phyloP scores from a whole-genome alignment of 139 green algal genomes.

The Picochlorum sp. region DNA sequence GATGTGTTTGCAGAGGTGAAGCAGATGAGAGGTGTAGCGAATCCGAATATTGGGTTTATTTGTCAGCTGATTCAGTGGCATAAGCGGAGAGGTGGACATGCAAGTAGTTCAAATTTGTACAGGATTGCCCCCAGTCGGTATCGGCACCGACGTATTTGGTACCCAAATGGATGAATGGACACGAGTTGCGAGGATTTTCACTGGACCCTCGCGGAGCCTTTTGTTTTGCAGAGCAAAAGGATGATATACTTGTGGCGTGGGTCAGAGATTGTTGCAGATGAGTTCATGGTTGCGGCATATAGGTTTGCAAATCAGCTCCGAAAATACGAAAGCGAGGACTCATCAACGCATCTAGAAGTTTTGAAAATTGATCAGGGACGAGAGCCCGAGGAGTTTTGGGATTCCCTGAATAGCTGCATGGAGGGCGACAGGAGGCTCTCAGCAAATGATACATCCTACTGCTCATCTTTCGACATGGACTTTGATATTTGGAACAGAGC shows the following conservation, averaged over 20 bases:
- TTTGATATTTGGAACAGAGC: slow-evolving; percentile 26
- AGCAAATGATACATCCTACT: too few species aligned
- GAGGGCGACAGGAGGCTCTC: too few species aligned
- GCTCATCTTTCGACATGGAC: slow-evolving; percentile 19
- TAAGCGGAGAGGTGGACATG: slow-evolving; percentile 41
- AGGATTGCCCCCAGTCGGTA: slow-evolving; percentile 56
- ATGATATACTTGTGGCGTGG: slow-evolving; percentile 39
- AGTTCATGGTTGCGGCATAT: slow-evolving; percentile 27
- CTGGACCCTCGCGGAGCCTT: slow-evolving; percentile 60
- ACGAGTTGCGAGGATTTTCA: slow-evolving; percentile 4
- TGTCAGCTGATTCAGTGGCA: slow-evolving; percentile 87
- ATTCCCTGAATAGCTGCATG: too few species aligned
- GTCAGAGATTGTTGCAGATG: slow-evolving; percentile 10
- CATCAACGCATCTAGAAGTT: slow-evolving; percentile 13
- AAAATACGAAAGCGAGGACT: slow-evolving; percentile 37
- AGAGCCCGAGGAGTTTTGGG: slow-evolving; percentile 18
- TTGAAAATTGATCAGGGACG: slow-evolving; percentile 36
- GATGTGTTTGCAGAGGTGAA: slow-evolving; percentile 75
- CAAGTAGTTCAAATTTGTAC: slow-evolving; percentile 44
- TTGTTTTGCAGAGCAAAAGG: slow-evolving; percentile 35
- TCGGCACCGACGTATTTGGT: slow-evolving; percentile 56
- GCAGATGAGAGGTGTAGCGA: slow-evolving; percentile 67
- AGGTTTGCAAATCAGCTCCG: slow-evolving; percentile 36
- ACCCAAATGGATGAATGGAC: slow-evolving; percentile 15
- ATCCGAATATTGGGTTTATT: slow-evolving; percentile 92